These are phyloP conservation scores for Pleurotus pulmonarius DNA, from an alignment of 768 basidiomycete species.

Conservation along the genomic window DNA sequence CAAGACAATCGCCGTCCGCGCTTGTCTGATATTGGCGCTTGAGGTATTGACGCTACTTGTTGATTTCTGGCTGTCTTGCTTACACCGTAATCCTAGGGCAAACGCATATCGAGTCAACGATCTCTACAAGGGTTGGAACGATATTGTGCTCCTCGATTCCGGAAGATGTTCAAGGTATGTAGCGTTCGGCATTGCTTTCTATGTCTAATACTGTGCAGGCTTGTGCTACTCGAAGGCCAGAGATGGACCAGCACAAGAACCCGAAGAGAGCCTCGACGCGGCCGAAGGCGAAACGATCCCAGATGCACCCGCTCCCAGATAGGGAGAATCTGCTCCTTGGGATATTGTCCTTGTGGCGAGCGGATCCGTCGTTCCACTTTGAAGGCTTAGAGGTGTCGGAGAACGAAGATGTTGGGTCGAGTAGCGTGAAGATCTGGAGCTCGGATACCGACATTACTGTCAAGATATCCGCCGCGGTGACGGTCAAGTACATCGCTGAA, in stretches of 20 bases:
- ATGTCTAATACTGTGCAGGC: conserved; percentile 28
- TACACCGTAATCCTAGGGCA: conserved; percentile 32
- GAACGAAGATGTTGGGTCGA: conserved; percentile 42
- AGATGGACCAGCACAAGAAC: conserved; percentile 56
- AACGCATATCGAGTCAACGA: conserved; percentile 54
- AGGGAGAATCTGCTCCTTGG: conserved; percentile 67
- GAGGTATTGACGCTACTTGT: conserved; percentile 42
- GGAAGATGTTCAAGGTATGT: conserved; percentile 53
- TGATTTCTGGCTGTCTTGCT: background rate
- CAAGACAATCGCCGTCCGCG: conserved; percentile 74
- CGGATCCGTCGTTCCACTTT: conserved; percentile 51
- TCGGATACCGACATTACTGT: conserved; percentile 60
- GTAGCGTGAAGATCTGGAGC: conserved; percentile 54
- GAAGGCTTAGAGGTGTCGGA: conserved; percentile 30
- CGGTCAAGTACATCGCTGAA: conserved; percentile 42
- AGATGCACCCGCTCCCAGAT: conserved; percentile 57
- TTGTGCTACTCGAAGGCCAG: conserved; percentile 49
- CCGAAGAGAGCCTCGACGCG: conserved; percentile 48
- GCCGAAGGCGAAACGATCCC: conserved; percentile 58
- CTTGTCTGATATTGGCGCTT: conserved; percentile 61
- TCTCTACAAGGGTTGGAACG: conserved; percentile 45
- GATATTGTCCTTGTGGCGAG: conserved; percentile 68
- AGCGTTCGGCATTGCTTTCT: background rate
- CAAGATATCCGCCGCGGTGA: conserved; percentile 55
- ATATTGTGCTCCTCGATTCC: conserved; percentile 43